phyloP scores from a whole-genome alignment of 2,329 filamentous ascomycete genomes.

The Podosphaera aphanis region DNA sequence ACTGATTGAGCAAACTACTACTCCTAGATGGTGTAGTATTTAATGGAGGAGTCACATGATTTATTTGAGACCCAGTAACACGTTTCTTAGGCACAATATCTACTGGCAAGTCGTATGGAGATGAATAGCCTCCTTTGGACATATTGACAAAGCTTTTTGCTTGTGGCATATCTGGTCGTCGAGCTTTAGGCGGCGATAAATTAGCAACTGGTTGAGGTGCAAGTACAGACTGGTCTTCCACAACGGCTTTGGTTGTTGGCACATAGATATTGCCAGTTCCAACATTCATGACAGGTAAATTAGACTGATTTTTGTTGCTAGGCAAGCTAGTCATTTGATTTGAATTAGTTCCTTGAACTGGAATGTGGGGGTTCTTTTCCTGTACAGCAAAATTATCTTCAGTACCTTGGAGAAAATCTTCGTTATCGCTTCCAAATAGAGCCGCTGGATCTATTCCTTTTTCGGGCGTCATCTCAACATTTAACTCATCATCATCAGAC shows the following conservation, averaged over 20 bases:
- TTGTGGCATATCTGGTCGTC: slow-evolving; percentile 26
- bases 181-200: slow-evolving; percentile 13
- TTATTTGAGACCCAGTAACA: slow-evolving; percentile 25
- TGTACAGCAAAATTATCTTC: slow-evolving; percentile 9
- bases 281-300: not conserved
- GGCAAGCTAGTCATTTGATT: slow-evolving; percentile 15
- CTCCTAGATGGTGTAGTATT: slow-evolving; percentile 12
- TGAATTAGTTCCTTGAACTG: slow-evolving; percentile 9
- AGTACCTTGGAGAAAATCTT: slow-evolving; percentile 52
- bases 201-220: slow-evolving; percentile 6
- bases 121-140: slow-evolving; percentile 74
- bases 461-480: slow-evolving; percentile 11
- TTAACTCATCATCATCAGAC: slow-evolving; percentile 29
- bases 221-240: slow-evolving; percentile 6
- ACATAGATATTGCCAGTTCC: slow-evolving; percentile 6
- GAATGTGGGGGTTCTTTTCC: slow-evolving; percentile 9
- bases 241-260: slow-evolving; percentile 4
- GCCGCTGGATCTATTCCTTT: slow-evolving; percentile 35
- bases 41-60: slow-evolving; percentile 4
- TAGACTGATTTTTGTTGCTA: slow-evolving; percentile 2
- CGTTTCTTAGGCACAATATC: slow-evolving; percentile 54
- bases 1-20: slow-evolving; percentile 9
- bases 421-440: slow-evolving; percentile 63
- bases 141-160: slow-evolving; percentile 76
- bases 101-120: slow-evolving; percentile 84